Evolutionary conservation across 2,329 filamentous ascomycete species (phyloP), one percentile per base, ranked within the genome.

Genomic region (Ceratocystis alfenasii): DNA sequence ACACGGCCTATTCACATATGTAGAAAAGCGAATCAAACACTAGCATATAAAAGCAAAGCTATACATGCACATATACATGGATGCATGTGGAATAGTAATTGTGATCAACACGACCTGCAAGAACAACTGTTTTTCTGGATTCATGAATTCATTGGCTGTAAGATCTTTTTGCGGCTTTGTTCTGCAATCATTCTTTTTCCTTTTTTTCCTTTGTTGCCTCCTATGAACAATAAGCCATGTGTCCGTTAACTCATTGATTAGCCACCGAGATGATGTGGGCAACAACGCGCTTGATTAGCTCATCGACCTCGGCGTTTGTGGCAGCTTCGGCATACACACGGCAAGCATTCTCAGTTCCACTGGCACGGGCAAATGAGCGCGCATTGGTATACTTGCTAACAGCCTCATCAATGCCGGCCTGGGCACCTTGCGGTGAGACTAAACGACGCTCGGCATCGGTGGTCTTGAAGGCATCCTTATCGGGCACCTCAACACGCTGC

Each of bases 251-350:
- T 53, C 65, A 67, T 63, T 67, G 66, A 48, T 60, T 65, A n/a
- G 66, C 66, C 36, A 65, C 63, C 7, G 59, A 65, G 12, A 62
- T 60, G 67, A 94, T 87, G 69, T 91, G 84, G 70, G 84, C 81
- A 17, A 87, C 86, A 61, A 97, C 90, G 74, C 90, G 89, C 71
- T 86, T 86, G 67, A 92, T 90, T 69, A 97, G 81, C 75, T 96
- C 91, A 72, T 96, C 92, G 0, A 92, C 91, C 76, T 97, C 93
- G 17, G 86, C 88, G 69, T 89, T 85, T 60, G 89, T 94, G 46
- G 89, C 89, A 3, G 94, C 94, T 77, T 99, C 94, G 6, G 93
- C 93, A 73, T 99, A 99, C 22, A 99, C 92, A 69, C 94, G 84
- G 71, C 96, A 92, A 1, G 91, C 93, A 75, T 99, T 95, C 76